Evolutionary conservation across 352 stramenopile species (phyloP).

Genomic region (Blastocystis sp.): DNA sequence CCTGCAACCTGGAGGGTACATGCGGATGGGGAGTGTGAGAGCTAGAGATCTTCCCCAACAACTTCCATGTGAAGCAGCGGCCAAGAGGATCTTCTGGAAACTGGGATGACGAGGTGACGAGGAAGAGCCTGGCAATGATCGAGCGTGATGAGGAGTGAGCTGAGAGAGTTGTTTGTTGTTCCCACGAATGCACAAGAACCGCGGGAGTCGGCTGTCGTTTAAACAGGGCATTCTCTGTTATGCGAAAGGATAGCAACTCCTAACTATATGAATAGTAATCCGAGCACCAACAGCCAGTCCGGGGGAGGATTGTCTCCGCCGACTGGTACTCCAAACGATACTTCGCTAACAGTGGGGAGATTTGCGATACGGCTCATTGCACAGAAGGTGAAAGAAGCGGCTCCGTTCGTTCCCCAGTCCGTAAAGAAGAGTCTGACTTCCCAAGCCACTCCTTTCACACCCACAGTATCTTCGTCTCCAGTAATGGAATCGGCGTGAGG

Average conservation of each 20-base stretch:
- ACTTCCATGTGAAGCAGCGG: background rate
- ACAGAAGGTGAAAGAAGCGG: conserved; percentile 25
- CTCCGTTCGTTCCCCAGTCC: conserved; percentile 35
- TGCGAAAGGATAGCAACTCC: too few relatives aligned
- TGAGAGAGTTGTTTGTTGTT: background rate
- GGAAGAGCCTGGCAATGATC: conserved; percentile 32
- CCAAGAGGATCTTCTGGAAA: conserved; percentile 11
- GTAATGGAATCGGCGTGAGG: background rate
- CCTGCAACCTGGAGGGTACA: conserved; percentile 15
- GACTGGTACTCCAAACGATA: too few relatives aligned
- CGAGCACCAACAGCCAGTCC: too few relatives aligned
- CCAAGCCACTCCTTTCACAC: conserved; percentile 40
- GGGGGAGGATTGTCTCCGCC: too few relatives aligned
- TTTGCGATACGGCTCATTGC: background rate
- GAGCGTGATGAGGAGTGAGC: conserved; percentile 15
- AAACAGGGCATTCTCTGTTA: too few relatives aligned
- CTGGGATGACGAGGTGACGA: conserved; percentile 21
- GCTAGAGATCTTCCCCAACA: conserved; percentile 37
- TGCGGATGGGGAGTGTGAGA: background rate
- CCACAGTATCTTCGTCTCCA: background rate
- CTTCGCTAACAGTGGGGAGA: background rate
- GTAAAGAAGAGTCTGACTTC: conserved; percentile 22
- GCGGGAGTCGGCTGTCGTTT: background rate
- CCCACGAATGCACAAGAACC: background rate
- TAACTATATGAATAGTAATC: too few relatives aligned